phyloP scores from a whole-genome alignment of 2,329 filamentous ascomycete species.

The Calcarisporium arbuscula region DNA sequence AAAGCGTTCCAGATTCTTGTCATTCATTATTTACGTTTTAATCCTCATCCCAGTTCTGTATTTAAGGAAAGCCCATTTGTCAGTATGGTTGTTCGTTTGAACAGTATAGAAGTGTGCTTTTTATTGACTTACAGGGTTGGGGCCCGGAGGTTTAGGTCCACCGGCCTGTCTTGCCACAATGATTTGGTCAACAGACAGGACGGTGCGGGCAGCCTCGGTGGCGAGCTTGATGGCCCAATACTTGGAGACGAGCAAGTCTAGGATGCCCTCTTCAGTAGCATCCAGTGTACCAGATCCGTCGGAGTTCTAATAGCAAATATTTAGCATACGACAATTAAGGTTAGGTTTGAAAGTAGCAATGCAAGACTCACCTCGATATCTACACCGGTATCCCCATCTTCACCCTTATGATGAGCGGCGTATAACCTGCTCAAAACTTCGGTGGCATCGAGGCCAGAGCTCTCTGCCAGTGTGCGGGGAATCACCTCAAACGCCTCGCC shows the following conservation, averaged over 20 bases:
- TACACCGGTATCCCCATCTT: constrained; percentile 85
- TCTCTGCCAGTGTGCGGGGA: constrained; percentile 88
- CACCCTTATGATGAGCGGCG: constrained; percentile 83
- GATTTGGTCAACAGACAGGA: constrained; percentile 96
- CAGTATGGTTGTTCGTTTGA: not conserved
- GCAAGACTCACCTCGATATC: constrained; percentile 66
- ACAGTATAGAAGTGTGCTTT: not conserved
- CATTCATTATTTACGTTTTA: constrained; percentile 23
- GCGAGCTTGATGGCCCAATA: constrained; percentile 96
- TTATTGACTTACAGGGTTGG: constrained; percentile 61
- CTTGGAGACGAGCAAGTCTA: constrained; percentile 89
- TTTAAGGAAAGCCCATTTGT: constrained; percentile 20
- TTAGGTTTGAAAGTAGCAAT: constrained; percentile 18
- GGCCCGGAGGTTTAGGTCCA: constrained; percentile 92
- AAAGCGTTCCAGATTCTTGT: too few species aligned
- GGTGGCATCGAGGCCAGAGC: constrained; percentile 92
- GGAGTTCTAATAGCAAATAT: constrained; percentile 52
- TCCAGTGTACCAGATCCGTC: constrained; percentile 77
- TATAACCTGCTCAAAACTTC: constrained; percentile 90
- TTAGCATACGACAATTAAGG: too few species aligned
- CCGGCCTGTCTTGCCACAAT: constrained; percentile 97
- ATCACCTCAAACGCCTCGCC: constrained; percentile 97
- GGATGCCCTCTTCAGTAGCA: constrained; percentile 78
- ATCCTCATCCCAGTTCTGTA: constrained; percentile 58
- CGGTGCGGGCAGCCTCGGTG: constrained; percentile 87